Percentiles rank a stretch among this genome's conserved stretches.
These are phyloP conservation scores for Pleurotus djamor DNA, from an alignment of 768 basidiomycete genomes.

Conservation along the genomic window DNA sequence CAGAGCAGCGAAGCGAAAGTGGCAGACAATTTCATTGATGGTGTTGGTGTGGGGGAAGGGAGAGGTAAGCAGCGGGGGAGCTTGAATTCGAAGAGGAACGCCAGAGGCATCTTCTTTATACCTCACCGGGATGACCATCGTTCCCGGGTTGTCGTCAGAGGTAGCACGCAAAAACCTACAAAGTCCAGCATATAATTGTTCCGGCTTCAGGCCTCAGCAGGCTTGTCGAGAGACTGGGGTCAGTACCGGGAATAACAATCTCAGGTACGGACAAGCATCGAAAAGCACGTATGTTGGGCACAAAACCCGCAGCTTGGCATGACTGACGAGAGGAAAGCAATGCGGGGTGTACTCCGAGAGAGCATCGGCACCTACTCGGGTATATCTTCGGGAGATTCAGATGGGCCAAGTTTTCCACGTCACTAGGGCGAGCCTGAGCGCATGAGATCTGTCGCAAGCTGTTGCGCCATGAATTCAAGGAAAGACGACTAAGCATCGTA, in stretches of 20 bases:
- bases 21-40: constrained; percentile 1
- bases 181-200: background rate
- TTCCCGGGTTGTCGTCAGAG: background rate
- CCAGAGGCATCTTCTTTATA: background rate
- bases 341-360: background rate
- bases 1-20: background rate
- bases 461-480: background rate
- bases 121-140: background rate
- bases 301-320: background rate
- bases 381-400: background rate
- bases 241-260: background rate
- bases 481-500: background rate
- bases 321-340: background rate
- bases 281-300: background rate
- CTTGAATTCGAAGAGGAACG: too few relatives aligned
- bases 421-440: background rate
- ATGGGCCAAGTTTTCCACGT: background rate
- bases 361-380: background rate
- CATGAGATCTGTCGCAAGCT: background rate
- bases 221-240: background rate
- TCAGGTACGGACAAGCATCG: background rate
- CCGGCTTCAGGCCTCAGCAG: background rate
- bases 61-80: background rate
- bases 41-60: background rate
- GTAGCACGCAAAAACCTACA: background rate